These are phyloP conservation scores for Erythrobasidium yunnanense DNA, from an alignment of 768 basidiomycete species.

Conservation along the genomic window DNA sequence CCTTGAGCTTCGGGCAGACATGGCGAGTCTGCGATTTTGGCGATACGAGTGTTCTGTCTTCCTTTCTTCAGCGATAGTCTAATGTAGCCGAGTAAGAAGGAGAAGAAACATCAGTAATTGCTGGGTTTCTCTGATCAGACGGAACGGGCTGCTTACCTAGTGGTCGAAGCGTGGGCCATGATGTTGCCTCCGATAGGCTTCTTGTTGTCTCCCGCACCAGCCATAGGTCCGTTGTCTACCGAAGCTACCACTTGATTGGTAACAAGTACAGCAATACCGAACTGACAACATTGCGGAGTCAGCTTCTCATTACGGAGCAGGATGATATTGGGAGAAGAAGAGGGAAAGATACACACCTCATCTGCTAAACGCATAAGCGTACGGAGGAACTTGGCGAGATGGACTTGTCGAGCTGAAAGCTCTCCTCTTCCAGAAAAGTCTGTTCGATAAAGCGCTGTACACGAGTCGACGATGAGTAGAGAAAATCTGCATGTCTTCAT, in stretches of 20 bases:
- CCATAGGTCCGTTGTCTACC: conserved; percentile 67
- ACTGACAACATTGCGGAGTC: conserved; percentile 48
- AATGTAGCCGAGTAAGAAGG: background rate
- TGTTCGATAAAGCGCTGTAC: conserved; percentile 85
- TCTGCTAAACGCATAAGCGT: conserved; percentile 88
- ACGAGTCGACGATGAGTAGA: conserved; percentile 89
- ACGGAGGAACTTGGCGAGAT: conserved; percentile 87
- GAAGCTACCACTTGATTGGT: conserved; percentile 99
- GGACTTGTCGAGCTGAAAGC: conserved; percentile 84
- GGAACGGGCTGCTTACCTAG: conserved; percentile 50
- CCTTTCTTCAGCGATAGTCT: conserved; percentile 86
- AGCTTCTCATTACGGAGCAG: conserved; percentile 11
- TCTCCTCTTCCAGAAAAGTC: conserved; percentile 94
- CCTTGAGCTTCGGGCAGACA: conserved; percentile 94
- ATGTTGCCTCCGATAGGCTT: conserved; percentile 99
- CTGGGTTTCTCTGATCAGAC: background rate
- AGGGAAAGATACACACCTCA: conserved; percentile 54
- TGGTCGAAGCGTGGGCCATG: conserved; percentile 96
- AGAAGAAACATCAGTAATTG: background rate
- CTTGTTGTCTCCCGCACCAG: conserved; percentile 75
- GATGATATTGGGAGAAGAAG: background rate
- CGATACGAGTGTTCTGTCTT: conserved; percentile 78
- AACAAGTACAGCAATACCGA: conserved; percentile 92
- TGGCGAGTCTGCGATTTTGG: conserved; percentile 96
- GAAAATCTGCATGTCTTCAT: conserved; percentile 64